Percentiles rank a stretch among this genome's conserved stretches.
Evolutionary conservation across 2,329 filamentous ascomycete species (phyloP).

Genomic region (Capronia coronata): DNA sequence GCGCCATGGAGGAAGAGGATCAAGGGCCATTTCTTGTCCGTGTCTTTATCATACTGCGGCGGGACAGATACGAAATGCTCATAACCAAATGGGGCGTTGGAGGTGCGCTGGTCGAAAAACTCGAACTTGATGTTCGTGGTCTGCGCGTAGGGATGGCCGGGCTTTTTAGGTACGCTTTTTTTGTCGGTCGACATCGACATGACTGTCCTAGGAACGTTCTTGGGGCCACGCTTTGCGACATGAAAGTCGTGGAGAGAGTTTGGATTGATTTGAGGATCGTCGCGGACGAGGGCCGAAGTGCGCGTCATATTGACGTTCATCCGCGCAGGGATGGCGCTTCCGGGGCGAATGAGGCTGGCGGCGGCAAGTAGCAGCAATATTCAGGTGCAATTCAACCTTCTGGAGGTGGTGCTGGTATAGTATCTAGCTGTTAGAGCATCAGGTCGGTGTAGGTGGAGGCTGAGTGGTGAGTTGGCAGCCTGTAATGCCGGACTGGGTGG

Average conservation of each 20-base stretch:
- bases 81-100: conserved; percentile 22
- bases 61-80: conserved; percentile 21
- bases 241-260: conserved; percentile 22
- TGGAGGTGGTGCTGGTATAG: too few species aligned
- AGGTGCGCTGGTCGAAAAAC: conserved; percentile 15
- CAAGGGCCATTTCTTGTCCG: conserved; percentile 11
- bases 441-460: too few species aligned
- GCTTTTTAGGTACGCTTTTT: conserved; percentile 10
- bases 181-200: background rate
- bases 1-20: conserved; percentile 22
- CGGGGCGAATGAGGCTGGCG: background rate
- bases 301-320: conserved; percentile 8
- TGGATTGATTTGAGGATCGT: conserved; percentile 14
- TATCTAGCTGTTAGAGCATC: too few species aligned
- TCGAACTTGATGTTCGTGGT: conserved; percentile 16
- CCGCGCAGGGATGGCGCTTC: background rate
- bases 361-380: too few species aligned
- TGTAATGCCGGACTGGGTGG: too few species aligned
- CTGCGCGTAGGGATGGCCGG: conserved; percentile 15
- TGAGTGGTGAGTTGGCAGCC: too few species aligned
- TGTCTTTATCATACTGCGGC: conserved; percentile 11
- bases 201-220: conserved; percentile 13
- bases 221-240: conserved; percentile 14
- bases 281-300: background rate
- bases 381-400: too few species aligned